Conservation (phyloP, 306 rosid genomes). For the Hippophae rhamnoides region DNA sequence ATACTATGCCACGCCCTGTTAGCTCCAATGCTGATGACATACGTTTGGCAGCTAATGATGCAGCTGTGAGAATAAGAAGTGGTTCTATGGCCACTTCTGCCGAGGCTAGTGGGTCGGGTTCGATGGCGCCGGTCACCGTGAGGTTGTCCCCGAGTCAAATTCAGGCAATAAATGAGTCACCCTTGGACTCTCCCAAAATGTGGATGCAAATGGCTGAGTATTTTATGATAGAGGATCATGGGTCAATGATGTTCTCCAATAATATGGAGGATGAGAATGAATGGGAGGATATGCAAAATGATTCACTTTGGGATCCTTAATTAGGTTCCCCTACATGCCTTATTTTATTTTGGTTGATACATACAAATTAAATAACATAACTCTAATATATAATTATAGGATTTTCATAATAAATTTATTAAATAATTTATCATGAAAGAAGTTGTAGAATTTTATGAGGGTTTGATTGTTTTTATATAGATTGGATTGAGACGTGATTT, state of each 20-base stretch:
- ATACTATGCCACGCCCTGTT: conserved; percentile 38
- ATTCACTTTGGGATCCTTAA: conserved; percentile 45
- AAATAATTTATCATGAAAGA: too few relatives aligned
- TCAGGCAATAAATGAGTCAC: conserved; percentile 82
- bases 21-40: conserved; percentile 46
- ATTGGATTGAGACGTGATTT: too few relatives aligned
- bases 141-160: conserved; percentile 62
- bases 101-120: neutral
- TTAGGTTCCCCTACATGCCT: neutral
- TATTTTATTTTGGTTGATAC: too few relatives aligned
- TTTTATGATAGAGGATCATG: conserved; percentile 14
- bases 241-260: conserved; percentile 9
- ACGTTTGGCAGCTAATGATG: conserved; percentile 64
- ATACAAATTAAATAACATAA: neutral
- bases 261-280: conserved; percentile 8
- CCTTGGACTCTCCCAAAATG: conserved; percentile 79
- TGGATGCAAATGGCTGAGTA: conserved; percentile 73
- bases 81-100: neutral
- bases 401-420: too few relatives aligned
- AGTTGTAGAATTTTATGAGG: too few relatives aligned
- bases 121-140: conserved; percentile 31
- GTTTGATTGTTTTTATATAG: too few relatives aligned
- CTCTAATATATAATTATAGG: neutral
- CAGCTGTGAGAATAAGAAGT: conserved; percentile 39
- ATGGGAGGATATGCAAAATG: conserved; percentile 38